phyloP scores from a whole-genome alignment of 768 basidiomycete species.

The Lentinula edodes region DNA sequence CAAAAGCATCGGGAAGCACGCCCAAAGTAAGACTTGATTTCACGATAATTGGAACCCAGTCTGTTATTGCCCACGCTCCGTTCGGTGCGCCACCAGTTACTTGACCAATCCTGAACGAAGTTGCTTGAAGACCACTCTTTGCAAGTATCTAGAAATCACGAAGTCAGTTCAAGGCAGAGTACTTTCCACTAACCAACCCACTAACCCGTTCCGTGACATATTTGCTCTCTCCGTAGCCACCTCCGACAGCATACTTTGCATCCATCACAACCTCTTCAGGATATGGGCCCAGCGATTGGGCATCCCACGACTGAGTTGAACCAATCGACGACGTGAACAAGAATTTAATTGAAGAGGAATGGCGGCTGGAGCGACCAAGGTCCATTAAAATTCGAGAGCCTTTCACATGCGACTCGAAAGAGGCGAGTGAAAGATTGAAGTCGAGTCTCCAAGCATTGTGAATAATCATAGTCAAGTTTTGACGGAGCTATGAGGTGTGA shows the following conservation, averaged over 20 bases:
- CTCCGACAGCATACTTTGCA: constrained; percentile 21
- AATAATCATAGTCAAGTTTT: constrained; percentile 20
- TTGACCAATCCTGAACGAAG: constrained; percentile 38
- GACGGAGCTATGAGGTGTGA: constrained; percentile 7
- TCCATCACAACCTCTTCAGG: constrained; percentile 22
- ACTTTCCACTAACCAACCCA: background rate
- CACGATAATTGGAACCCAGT: constrained; percentile 45
- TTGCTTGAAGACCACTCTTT: constrained; percentile 23
- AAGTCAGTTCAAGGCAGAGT: background rate
- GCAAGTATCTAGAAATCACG: constrained; percentile 18
- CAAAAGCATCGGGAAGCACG: constrained; percentile 20
- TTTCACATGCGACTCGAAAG: constrained; percentile 34
- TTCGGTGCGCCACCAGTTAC: constrained; percentile 31
- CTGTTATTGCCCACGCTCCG: constrained; percentile 38
- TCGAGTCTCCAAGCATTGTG: constrained; percentile 39
- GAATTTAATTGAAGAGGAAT: constrained; percentile 13
- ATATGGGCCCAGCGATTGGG: constrained; percentile 15
- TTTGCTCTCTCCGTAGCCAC: constrained; percentile 32
- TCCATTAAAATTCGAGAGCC: constrained; percentile 32
- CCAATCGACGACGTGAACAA: constrained; percentile 27
- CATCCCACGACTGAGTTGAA: constrained; percentile 21
- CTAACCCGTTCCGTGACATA: constrained; percentile 30
- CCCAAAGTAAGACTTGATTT: constrained; percentile 25
- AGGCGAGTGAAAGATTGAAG: constrained; percentile 33
- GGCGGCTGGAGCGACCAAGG: constrained; percentile 17